Evolutionary conservation across 1,139 yeast species (phyloP).

Genomic region (Suhomyces bokatorum): DNA sequence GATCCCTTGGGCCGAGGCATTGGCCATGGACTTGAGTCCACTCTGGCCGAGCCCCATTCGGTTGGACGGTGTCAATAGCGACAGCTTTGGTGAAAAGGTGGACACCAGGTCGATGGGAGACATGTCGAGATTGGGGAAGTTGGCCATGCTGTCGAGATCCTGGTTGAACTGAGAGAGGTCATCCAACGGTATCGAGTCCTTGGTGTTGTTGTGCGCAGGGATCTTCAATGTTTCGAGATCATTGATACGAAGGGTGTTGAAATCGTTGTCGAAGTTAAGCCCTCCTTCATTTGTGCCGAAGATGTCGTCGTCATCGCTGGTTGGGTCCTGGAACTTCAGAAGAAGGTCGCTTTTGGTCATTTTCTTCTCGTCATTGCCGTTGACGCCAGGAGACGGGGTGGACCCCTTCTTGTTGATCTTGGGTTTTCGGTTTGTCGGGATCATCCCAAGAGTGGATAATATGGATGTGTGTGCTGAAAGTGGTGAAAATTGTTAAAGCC

Average conservation of each 20-base stretch:
- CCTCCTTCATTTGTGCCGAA: constrained; percentile 29
- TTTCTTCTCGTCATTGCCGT: constrained; percentile 5
- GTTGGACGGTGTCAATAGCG: constrained; percentile 13
- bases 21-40: neutral
- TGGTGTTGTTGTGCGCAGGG: constrained; percentile 1
- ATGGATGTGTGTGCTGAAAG: constrained; percentile 16
- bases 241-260: constrained; percentile 27
- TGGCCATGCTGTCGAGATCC: constrained; percentile 2
- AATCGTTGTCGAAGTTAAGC: constrained; percentile 23
- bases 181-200: constrained; percentile 8
- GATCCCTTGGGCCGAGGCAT: constrained; percentile 1
- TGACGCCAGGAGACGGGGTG: constrained; percentile 17
- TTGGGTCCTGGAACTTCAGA: constrained; percentile 18
- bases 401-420: constrained; percentile 14
- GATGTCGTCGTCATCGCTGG: constrained; percentile 29
- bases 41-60: constrained; percentile 7
- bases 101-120: constrained; percentile 24
- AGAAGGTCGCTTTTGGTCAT: constrained; percentile 15
- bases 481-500: constrained; percentile 23
- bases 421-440: constrained; percentile 15
- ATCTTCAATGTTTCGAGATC: constrained; percentile 20
- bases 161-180: constrained; percentile 9
- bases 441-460: constrained; percentile 7
- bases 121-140: constrained; percentile 9
- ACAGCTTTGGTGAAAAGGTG: constrained; percentile 28